Base-by-base conservation (phyloP, 2,329 filamentous ascomycete genomes). In the Paraconiothyrium sp. region DNA sequence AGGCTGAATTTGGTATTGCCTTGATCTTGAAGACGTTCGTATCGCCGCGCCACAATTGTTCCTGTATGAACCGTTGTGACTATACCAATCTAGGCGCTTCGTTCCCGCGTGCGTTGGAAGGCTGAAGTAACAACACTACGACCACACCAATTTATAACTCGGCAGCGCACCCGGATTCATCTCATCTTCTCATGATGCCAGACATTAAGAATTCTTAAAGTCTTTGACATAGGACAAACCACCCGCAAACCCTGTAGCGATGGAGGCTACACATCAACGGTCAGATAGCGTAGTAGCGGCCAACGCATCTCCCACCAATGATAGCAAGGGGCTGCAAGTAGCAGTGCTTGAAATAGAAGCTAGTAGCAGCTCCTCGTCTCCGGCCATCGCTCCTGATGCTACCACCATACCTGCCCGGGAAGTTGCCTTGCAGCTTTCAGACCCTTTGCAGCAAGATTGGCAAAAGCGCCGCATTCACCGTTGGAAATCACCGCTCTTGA, bases 401-500 rank as follows among this genome's bases (percentile, higher is more conserved):
- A 24, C 14, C 30, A 20, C 13, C 16, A 14, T 37, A 27, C 14
- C 16, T 32, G 49, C 20, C 9, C 20, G 11, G 30, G 14, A 22
- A 13, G 37, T 24, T 14, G 14, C n/a, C 6, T 30, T 43, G 22
- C 51, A 41, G 34, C 51, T 54, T 24, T n/a, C 34, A 7, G 35
- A 3, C 5, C 51, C 51, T 35, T 30, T 54, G 20, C 34, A 54
- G 51, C 46, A 48, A 16, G 46, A n/a, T 7, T 48, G 46, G 46
- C 22, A 30, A 22, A 39, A 57, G 22, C 54, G 44, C 1, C 44
- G 34, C 8, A 49, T 64, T 37, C 59, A 57, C 32, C 48, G 59
- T 32, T 66, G 65, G 65, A 66, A 60, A 51, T 60, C 61, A 2
- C 61, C 63, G 9, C 44, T 66, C 6, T 34, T 67, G 1, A 66